Conservation (phyloP, 768 basidiomycete species). For the Xerocomus brunneocitrinus region DNA sequence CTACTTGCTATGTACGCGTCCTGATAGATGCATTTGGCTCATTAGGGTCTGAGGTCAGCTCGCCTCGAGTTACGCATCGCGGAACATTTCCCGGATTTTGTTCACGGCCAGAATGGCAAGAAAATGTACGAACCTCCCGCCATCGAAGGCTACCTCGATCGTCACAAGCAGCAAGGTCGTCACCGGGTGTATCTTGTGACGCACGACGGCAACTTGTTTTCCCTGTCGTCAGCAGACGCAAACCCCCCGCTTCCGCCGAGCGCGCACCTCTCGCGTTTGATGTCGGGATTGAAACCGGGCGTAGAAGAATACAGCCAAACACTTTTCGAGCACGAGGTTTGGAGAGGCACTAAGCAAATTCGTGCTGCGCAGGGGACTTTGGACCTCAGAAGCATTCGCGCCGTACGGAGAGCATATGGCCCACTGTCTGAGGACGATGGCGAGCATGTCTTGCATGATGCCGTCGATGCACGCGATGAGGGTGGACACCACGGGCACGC, state of each 20-base stretch:
- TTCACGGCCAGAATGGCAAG: constrained; percentile 38
- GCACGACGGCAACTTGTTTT: constrained; percentile 72
- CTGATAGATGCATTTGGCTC: constrained; percentile 5
- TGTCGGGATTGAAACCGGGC: constrained; percentile 26
- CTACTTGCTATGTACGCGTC: constrained; percentile 3
- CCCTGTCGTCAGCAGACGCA: constrained; percentile 45
- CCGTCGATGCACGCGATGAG: constrained; percentile 53
- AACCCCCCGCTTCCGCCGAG: constrained; percentile 72
- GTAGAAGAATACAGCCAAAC: constrained; percentile 27
- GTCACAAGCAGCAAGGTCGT: constrained; percentile 54
- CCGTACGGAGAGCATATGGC: constrained; percentile 52
- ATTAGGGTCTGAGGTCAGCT: constrained; percentile 39
- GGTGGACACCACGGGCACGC: constrained; percentile 57
- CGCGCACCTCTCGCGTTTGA: constrained; percentile 30
- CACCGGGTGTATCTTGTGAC: constrained; percentile 65
- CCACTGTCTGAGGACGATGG: constrained; percentile 28
- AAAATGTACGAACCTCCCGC: constrained; percentile 69
- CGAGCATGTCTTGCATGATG: constrained; percentile 25
- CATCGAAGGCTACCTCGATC: constrained; percentile 83
- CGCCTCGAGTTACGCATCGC: constrained; percentile 72
- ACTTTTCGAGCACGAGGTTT: constrained; percentile 50
- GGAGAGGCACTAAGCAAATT: constrained; percentile 62
- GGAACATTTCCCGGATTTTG: constrained; percentile 55
- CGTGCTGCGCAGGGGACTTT: constrained; percentile 59
- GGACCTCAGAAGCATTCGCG: constrained; percentile 67